phyloP scores from a whole-genome alignment of 2,329 filamentous ascomycete species.

The Fusarium solani-melongenae region DNA sequence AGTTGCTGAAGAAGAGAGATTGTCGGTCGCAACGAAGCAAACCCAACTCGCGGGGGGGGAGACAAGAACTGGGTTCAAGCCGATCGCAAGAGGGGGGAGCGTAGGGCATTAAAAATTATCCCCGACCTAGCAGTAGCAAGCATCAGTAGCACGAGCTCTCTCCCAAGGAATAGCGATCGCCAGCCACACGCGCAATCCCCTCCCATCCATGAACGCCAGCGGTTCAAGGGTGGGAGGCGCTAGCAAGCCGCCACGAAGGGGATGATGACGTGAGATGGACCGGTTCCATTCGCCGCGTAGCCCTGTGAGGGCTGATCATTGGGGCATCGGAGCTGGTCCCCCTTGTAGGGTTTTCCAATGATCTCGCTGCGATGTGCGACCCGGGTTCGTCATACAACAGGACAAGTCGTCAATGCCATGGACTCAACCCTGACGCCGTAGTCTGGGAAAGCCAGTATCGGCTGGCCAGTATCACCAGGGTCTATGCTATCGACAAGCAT shows the following conservation, averaged over 20 bases:
- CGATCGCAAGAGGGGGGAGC: not conserved
- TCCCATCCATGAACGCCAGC: conserved; percentile 8
- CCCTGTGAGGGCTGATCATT: not conserved
- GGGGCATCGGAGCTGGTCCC: not conserved
- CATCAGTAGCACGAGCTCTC: not conserved
- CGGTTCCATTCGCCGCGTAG: conserved; percentile 20
- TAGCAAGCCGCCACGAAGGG: conserved; percentile 26
- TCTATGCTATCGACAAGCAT: not conserved
- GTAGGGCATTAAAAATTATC: conserved; percentile 5
- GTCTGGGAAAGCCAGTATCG: not conserved
- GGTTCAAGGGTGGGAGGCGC: conserved; percentile 1
- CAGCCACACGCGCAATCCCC: conserved; percentile 15
- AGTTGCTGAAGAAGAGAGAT: not conserved
- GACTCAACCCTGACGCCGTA: conserved; percentile 11
- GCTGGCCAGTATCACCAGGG: not conserved
- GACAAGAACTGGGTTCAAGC: not conserved
- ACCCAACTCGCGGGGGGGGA: not conserved
- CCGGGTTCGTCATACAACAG: not conserved
- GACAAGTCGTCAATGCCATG: not conserved
- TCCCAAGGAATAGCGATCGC: not conserved
- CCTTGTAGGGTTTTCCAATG: not conserved
- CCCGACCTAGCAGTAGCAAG: not conserved
- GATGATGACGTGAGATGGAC: conserved; percentile 42
- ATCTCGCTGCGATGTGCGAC: not conserved
- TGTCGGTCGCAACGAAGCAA: conserved; percentile 5